Base-by-base conservation (phyloP, 306 rosid genomes). In the Mimosa pudica region DNA sequence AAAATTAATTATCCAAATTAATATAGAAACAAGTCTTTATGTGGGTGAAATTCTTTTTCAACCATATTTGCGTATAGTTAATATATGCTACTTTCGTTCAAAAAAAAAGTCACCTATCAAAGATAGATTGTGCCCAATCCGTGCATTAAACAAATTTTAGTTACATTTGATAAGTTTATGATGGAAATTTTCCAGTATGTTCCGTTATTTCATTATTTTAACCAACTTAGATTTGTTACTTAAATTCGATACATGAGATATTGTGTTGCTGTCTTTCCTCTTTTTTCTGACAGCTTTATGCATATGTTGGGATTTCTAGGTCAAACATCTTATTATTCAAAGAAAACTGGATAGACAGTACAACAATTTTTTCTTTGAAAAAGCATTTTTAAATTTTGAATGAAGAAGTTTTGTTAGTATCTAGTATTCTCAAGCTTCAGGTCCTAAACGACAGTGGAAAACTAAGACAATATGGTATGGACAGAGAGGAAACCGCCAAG, bases 341-440 rank as follows among this genome's bases (percentile, higher is more conserved):
- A 36, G 10, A 24, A 58, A 58, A 20, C 35, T 10, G 7, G 41
- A 62, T 30, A 62, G 7, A 12, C 13, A 12, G 42, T 62, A 13
- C 8, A 4, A 5, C 12, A 38, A 38, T 30, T 62, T 18, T 54
- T 18, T 57, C 8, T 57, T 57, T 57, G 0, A 2, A 24, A 65
- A 65, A 65, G 8, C 0, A 20, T 14, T 66, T 38, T 67, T 41
- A 7, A 67, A 17, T 36, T 65, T 65, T 65, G 30, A 41, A 64
- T 35, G 36, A 8, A 47, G 11, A 12, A 64, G 16, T 16, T 32
- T 3, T 30, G 33, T 7, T 12, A 1, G 24, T 0, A 36, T 24
- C 30, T 24, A 14, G 10, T 33, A 55, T 71, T 30, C 55, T 71
- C 18, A 70, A 70, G 30, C 74, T 70, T 45, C 38, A 11, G 78